Conservation (phyloP, 192 early-diverging fungal species). For the Pilobolus umbonatus region DNA sequence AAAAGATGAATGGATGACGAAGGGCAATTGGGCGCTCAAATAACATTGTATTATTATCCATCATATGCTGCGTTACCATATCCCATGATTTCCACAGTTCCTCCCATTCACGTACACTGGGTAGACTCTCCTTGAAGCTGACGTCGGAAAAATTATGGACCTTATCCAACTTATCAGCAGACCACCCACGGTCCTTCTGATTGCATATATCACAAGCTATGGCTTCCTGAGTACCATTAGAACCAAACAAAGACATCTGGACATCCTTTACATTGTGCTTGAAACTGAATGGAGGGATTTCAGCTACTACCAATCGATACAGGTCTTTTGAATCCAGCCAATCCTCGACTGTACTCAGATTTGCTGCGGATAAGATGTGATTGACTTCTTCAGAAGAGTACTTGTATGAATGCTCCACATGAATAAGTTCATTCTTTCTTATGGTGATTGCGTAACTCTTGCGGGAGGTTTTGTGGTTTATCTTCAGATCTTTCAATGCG, state of each 20-base stretch:
- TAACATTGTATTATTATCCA: slow-evolving; percentile 45
- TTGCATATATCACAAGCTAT: slow-evolving; percentile 1
- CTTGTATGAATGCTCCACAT: slow-evolving; percentile 89
- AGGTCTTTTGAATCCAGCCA: slow-evolving; percentile 52
- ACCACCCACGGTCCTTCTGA: not conserved
- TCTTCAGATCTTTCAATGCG: slow-evolving; percentile 42
- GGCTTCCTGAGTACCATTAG: not conserved
- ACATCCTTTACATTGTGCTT: not conserved
- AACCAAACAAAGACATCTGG: not conserved
- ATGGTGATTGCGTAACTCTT: slow-evolving; percentile 32
- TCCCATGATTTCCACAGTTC: slow-evolving; percentile 85
- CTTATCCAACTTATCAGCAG: not conserved
- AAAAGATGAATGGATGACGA: slow-evolving; percentile 88
- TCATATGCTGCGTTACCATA: slow-evolving; percentile 56
- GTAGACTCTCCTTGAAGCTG: slow-evolving; percentile 36
- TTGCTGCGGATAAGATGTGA: slow-evolving; percentile 41
- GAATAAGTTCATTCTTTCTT: slow-evolving; percentile 74
- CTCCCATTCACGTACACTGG: slow-evolving; percentile 66
- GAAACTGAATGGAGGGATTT: slow-evolving; percentile 52
- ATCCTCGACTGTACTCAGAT: slow-evolving; percentile 39
- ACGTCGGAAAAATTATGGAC: not conserved
- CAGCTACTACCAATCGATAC: slow-evolving; percentile 54
- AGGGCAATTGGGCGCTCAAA: slow-evolving; percentile 73
- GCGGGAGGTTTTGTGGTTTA: slow-evolving; percentile 39
- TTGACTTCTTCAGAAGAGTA: slow-evolving; percentile 56